Conservation (phyloP, 352 stramenopile genomes). For the Globisporangium heterothallicum region DNA sequence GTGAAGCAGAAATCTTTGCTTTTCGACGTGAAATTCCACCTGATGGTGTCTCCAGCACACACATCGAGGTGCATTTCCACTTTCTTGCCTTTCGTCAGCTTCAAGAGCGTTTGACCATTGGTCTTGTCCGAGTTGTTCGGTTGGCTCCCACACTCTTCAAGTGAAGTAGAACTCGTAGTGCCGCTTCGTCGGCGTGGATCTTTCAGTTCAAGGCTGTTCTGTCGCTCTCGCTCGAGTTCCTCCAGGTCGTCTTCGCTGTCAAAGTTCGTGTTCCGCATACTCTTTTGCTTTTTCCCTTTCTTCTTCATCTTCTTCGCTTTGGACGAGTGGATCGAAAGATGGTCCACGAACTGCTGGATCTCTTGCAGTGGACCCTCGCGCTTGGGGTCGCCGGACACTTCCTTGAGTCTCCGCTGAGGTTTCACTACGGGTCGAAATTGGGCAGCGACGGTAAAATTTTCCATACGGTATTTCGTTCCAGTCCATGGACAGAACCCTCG, state of each 20-base stretch:
- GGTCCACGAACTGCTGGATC: conserved; percentile 54
- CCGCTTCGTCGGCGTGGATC: background rate
- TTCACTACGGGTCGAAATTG: conserved; percentile 54
- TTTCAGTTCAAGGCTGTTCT: conserved; percentile 2
- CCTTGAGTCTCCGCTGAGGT: conserved; percentile 36
- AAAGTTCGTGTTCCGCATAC: conserved; percentile 32
- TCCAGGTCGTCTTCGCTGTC: conserved; percentile 20
- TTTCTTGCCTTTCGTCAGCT: conserved; percentile 50
- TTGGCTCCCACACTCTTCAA: conserved; percentile 5
- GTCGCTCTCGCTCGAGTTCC: conserved; percentile 5
- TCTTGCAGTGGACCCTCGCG: conserved; percentile 35
- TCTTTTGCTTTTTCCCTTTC: conserved; percentile 27
- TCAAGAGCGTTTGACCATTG: conserved; percentile 19
- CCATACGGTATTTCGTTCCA: conserved; percentile 71
- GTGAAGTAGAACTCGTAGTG: background rate
- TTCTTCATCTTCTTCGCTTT: conserved; percentile 16
- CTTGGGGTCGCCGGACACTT: conserved; percentile 20
- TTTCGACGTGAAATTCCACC: conserved; percentile 55
- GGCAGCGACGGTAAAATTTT: conserved; percentile 54
- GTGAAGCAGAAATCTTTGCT: conserved; percentile 61
- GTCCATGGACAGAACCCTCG: conserved; percentile 46
- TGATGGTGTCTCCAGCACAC: conserved; percentile 47
- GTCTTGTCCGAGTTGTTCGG: background rate
- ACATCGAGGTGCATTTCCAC: conserved; percentile 84
- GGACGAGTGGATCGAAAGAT: conserved; percentile 31